Evolutionary conservation across 208 protist genomes (phyloP).

Genomic region (Trypanosoma boissoni): DNA sequence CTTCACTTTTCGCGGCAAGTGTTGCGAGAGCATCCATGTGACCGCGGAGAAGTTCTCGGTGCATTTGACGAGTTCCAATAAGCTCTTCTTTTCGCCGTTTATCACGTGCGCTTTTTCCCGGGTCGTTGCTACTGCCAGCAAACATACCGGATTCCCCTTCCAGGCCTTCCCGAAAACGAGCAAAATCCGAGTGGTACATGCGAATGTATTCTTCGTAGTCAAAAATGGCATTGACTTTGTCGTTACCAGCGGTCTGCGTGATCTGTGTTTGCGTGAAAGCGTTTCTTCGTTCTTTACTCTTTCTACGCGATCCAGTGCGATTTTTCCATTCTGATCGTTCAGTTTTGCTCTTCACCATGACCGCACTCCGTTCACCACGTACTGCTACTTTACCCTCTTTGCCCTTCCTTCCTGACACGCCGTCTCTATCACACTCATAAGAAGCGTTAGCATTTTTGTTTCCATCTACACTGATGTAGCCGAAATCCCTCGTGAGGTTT

Average conservation of each 20-base stretch:
- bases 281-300: not conserved
- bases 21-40: not conserved
- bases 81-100: not conserved
- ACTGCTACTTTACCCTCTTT: no score
- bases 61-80: not conserved
- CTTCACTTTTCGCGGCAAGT: not conserved
- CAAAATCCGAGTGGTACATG: slow-evolving; percentile 17
- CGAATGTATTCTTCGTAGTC: slow-evolving; percentile 70
- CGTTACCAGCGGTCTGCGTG: not conserved
- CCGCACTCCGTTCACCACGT: no score
- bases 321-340: no score
- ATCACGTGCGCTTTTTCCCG: no score
- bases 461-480: no score
- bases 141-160: slow-evolving; percentile 25
- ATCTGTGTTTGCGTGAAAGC: slow-evolving; percentile 11
- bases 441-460: no score
- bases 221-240: slow-evolving; percentile 77
- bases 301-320: no score
- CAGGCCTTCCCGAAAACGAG: no score
- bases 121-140: slow-evolving; percentile 3
- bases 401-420: no score
- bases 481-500: no score
- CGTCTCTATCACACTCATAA: no score
- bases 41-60: not conserved
- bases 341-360: no score